Conservation (phyloP, 2,329 filamentous ascomycete genomes). For the Cercospora sp. region DNA sequence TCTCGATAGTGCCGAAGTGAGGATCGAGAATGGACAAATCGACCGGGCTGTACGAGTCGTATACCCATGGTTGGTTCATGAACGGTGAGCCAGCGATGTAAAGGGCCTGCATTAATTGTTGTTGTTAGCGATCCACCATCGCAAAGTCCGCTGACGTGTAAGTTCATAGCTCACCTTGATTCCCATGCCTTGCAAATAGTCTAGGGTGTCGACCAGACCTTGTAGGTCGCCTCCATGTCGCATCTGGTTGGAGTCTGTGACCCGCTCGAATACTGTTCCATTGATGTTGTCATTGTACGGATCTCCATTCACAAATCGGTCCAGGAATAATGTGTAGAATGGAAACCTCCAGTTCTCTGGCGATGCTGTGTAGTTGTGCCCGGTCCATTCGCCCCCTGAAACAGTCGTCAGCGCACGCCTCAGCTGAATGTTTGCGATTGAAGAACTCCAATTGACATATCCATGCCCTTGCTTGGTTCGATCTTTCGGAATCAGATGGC, state of each 20-base stretch:
- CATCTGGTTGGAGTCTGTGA: constrained; percentile 60
- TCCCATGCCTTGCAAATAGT: constrained; percentile 65
- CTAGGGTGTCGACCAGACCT: constrained; percentile 61
- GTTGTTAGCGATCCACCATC: not conserved
- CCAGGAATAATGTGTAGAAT: constrained; percentile 64
- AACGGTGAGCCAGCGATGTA: constrained; percentile 63
- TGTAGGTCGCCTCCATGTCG: constrained; percentile 61
- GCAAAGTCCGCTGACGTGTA: not conserved
- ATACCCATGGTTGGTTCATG: constrained; percentile 64
- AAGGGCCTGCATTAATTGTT: constrained; percentile 48
- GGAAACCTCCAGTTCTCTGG: constrained; percentile 64
- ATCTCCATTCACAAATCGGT: constrained; percentile 65
- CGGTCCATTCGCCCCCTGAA: constrained; percentile 50
- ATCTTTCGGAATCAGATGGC: not conserved
- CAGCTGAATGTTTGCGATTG: not conserved
- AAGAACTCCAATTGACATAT: not conserved
- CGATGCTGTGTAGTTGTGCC: constrained; percentile 55
- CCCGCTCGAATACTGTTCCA: constrained; percentile 62
- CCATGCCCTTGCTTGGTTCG: not conserved
- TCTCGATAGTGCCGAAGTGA: constrained; percentile 60
- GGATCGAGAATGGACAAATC: constrained; percentile 64
- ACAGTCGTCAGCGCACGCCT: not conserved
- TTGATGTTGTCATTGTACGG: constrained; percentile 64
- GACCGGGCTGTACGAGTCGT: constrained; percentile 57
- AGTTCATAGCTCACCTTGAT: constrained; percentile 38